Conservation (phyloP, 2,329 filamentous ascomycete species). For the Lithohypha guttulata region DNA sequence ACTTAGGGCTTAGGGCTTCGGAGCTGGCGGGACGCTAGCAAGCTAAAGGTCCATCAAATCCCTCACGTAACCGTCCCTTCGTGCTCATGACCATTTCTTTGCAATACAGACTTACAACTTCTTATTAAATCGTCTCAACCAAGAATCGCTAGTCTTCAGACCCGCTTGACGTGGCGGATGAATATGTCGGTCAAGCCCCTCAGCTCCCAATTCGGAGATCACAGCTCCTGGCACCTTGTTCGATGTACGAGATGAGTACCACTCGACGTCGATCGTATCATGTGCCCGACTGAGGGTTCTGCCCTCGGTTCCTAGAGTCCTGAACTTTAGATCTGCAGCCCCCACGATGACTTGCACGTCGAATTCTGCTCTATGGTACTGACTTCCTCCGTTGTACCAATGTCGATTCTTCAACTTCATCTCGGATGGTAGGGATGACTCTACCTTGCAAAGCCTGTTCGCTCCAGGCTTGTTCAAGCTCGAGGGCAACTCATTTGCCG, state of each 20-base stretch:
- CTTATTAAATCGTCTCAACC: too few relatives aligned
- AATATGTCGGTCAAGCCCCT: too few relatives aligned
- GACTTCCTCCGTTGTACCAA: constrained; percentile 15
- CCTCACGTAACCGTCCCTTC: too few relatives aligned
- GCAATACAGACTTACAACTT: too few relatives aligned
- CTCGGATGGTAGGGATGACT: constrained; percentile 13
- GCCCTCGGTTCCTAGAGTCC: constrained; percentile 12
- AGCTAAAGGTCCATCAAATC: too few relatives aligned
- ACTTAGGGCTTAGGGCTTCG: too few relatives aligned
- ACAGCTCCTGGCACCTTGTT: background rate
- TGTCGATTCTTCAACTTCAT: constrained; percentile 19
- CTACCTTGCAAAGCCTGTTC: constrained; percentile 12
- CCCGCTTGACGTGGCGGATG: too few relatives aligned
- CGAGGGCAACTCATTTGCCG: constrained; percentile 11
- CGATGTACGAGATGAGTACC: constrained; percentile 4
- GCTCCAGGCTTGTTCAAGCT: constrained; percentile 14
- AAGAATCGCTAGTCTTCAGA: too few relatives aligned
- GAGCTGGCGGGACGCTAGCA: too few relatives aligned
- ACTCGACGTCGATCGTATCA: constrained; percentile 16
- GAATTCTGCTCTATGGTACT: constrained; percentile 16
- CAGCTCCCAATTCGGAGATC: constrained; percentile 1
- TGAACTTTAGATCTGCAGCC: constrained; percentile 19
- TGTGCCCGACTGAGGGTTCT: constrained; percentile 14
- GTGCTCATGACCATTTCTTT: too few relatives aligned
- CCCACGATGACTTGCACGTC: constrained; percentile 17